Evolutionary conservation across 2,329 filamentous ascomycete species (phyloP), one percentile per base, ranked within the genome.

Genomic region (Aureobasidium sp.): DNA sequence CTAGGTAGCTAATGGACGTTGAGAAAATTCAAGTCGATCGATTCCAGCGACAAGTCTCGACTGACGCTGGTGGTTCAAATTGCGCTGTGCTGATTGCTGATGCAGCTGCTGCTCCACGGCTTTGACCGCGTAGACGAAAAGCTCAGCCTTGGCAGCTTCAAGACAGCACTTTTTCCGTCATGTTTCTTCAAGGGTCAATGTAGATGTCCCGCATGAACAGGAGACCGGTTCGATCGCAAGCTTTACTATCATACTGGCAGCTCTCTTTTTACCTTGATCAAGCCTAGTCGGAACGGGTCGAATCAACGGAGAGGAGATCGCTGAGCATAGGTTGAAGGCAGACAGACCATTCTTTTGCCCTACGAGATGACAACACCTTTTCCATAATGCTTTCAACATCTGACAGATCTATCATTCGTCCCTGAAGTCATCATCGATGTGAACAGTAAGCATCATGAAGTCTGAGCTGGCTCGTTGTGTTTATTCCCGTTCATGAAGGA

Each of bases 111-210:
- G 7, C 42, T 59, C 33, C 20, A 31, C 47, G 29, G 47, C 47
- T 53, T 38, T 43, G 47, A 38, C 59, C 59, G 59, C 47, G 10
- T 51, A 43, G 20, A 47, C 59, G 59, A 20, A 40, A 20, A 25
- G n/a, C n/a, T 25, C 47, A 51, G 47, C 23, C 59, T 62, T 62
- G 59, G 59, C 59, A 27, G 47, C 59, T 23, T 51, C 45, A 33
- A 61, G 31, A 50, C 27, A 25, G 43, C 58, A 51, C 58, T 31
- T n/a, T n/a, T n/a, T n/a, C n/a, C n/a, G n/a, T n/a, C n/a, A n/a
- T n/a, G n/a, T n/a, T n/a, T n/a, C n/a, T 38, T 48, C 31, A 36
- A 36, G 43, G 42, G 47, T 29, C 3, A n/a, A 36, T n/a, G 40
- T 50, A 15, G 56, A 29, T 40, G 38, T 15, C 23, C 33, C 18